A percentile compares a stretch with the other conserved stretches of the same genome.
Evolutionary conservation across 1,284 basidiomycete species (phyloP).

Genomic region (Trichosporon coremiiforme): DNA sequence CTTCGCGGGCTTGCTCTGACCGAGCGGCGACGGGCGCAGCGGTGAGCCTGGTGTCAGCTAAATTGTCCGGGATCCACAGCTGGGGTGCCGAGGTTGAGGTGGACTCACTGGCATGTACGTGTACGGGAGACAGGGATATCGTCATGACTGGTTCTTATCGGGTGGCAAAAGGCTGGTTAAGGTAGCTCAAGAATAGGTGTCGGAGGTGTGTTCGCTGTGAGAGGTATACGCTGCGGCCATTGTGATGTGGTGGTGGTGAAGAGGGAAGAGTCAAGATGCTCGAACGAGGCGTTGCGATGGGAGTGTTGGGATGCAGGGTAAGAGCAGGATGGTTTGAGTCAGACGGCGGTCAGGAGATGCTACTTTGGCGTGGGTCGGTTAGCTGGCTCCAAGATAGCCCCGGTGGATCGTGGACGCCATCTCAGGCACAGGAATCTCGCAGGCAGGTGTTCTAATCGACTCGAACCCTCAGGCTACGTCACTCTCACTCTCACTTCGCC

Average conservation of each 20-base stretch:
- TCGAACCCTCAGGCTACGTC: neutral
- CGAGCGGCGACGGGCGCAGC: slow-evolving; percentile 7
- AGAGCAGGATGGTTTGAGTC: neutral
- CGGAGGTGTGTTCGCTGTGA: neutral
- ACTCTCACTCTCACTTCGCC: neutral
- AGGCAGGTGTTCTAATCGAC: neutral
- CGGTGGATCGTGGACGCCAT: neutral
- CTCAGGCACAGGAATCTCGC: too few species aligned
- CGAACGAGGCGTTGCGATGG: neutral
- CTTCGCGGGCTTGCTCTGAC: neutral
- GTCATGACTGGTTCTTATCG: neutral
- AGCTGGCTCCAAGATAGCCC: neutral
- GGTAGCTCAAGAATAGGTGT: neutral
- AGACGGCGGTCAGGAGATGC: too few species aligned
- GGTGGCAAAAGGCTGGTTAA: neutral
- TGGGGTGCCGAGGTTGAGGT: neutral
- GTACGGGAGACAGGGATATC: slow-evolving; percentile 10
- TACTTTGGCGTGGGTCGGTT: neutral
- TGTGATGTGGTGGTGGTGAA: neutral
- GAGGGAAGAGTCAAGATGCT: neutral
- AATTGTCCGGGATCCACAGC: neutral
- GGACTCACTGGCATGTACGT: slow-evolving; percentile 5
- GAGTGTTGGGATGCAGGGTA: neutral
- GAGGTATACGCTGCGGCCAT: neutral
- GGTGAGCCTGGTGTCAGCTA: slow-evolving; percentile 5